Conservation (phyloP, 371 early-diverging fungal genomes). For the Zychaea mexicana region DNA sequence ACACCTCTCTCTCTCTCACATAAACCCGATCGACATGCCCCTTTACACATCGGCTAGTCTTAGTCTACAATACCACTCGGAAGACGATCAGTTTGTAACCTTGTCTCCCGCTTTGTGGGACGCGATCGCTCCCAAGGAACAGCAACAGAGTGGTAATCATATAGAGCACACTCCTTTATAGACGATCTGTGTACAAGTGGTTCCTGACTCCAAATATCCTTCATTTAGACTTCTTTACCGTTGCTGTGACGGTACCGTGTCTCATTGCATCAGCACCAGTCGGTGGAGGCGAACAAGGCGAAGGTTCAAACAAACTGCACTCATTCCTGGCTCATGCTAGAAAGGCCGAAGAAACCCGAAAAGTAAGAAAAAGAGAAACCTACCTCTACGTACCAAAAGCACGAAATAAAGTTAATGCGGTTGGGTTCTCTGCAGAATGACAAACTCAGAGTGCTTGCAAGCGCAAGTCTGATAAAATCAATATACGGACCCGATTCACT, state of each 20-base stretch:
- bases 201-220: background rate
- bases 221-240: conserved; percentile 2
- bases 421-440: background rate
- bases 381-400: no score
- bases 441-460: conserved; percentile 21
- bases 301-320: background rate
- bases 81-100: conserved; percentile 13
- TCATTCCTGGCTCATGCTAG: conserved; percentile 19
- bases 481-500: conserved; percentile 42
- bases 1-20: background rate
- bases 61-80: conserved; percentile 6
- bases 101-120: conserved; percentile 23
- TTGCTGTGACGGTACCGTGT: conserved; percentile 20
- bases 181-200: background rate
- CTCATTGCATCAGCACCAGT: conserved; percentile 13
- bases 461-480: conserved; percentile 24
- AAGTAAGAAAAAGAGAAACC: background rate
- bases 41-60: conserved; percentile 12
- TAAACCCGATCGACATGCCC: conserved; percentile 10
- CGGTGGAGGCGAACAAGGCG: background rate
- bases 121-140: conserved; percentile 4
- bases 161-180: background rate
- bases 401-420: background rate
- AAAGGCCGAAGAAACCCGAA: background rate
- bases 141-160: conserved; percentile 4